Percentiles rank a stretch among this genome's conserved stretches.
Conservation (phyloP, 169 alveolate species). For the Eimeria falciformis region DNA sequence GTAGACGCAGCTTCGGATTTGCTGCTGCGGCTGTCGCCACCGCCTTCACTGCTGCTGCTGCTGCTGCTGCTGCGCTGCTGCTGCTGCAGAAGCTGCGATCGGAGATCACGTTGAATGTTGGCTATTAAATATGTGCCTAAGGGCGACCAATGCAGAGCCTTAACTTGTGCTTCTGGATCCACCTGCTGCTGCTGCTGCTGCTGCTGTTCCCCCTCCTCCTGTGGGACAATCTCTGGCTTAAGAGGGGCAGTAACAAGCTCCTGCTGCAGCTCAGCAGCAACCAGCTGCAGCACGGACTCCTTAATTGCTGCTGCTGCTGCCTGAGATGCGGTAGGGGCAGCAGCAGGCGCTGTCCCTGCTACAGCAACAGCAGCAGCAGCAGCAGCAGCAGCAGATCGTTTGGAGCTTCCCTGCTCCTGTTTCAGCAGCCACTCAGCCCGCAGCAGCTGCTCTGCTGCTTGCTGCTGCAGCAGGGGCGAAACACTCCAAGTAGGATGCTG, state of each 20-base stretch:
- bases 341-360: slow-evolving; percentile 36
- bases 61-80: neutral
- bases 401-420: slow-evolving; percentile 29
- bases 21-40: neutral
- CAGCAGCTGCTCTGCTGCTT: slow-evolving; percentile 62
- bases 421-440: slow-evolving; percentile 57
- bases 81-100: slow-evolving; percentile 60
- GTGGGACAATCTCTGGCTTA: slow-evolving; percentile 52
- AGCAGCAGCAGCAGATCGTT: slow-evolving; percentile 27
- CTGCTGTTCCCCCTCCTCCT: slow-evolving; percentile 25
- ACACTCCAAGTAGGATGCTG: slow-evolving; percentile 73
- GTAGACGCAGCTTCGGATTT: neutral
- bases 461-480: slow-evolving; percentile 48
- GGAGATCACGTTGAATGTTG: slow-evolving; percentile 30
- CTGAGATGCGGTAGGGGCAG: slow-evolving; percentile 17
- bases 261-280: slow-evolving; percentile 46
- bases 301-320: slow-evolving; percentile 21
- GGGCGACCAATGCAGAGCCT: slow-evolving; percentile 73
- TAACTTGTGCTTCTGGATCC: slow-evolving; percentile 54
- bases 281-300: slow-evolving; percentile 50
- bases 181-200: slow-evolving; percentile 56
- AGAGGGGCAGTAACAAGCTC: slow-evolving; percentile 28
- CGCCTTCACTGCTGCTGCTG: slow-evolving; percentile 1
- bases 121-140: slow-evolving; percentile 66
- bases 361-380: slow-evolving; percentile 53